A percentile compares a stretch with the other conserved stretches of the same genome.
Conservation (phyloP, 73 alveolate species). For the Paramecium primaurelia region DNA sequence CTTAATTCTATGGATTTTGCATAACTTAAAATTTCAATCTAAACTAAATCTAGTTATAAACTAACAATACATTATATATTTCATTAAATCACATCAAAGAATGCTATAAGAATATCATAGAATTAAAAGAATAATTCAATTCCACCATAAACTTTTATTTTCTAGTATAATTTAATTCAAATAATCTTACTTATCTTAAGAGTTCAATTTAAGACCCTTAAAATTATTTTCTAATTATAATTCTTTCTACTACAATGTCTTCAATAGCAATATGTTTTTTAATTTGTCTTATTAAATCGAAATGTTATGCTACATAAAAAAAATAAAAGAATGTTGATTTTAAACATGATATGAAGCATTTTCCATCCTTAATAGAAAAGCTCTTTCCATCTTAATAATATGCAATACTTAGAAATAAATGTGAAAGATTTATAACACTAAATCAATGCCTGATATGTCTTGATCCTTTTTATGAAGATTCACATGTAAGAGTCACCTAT, state of each 20-base stretch:
- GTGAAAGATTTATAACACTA: neutral
- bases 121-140: neutral
- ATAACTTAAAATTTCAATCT: neutral
- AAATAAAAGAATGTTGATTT: neutral
- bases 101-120: neutral
- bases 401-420: neutral
- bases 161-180: neutral
- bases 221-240: neutral
- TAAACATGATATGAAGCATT: neutral
- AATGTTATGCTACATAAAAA: neutral
- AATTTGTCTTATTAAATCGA: neutral
- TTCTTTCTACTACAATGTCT: neutral
- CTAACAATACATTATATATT: neutral
- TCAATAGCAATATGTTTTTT: neutral
- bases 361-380: neutral
- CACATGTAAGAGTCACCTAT: constrained; percentile 21
- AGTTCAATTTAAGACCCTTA: neutral
- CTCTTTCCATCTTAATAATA: neutral
- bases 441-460: neutral
- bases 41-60: neutral
- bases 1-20: neutral
- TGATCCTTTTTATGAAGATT: neutral
- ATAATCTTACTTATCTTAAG: neutral
- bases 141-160: neutral
- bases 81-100: neutral